phyloP scores from a whole-genome alignment of 1,284 basidiomycete genomes.

The Caloboletus firmus region DNA sequence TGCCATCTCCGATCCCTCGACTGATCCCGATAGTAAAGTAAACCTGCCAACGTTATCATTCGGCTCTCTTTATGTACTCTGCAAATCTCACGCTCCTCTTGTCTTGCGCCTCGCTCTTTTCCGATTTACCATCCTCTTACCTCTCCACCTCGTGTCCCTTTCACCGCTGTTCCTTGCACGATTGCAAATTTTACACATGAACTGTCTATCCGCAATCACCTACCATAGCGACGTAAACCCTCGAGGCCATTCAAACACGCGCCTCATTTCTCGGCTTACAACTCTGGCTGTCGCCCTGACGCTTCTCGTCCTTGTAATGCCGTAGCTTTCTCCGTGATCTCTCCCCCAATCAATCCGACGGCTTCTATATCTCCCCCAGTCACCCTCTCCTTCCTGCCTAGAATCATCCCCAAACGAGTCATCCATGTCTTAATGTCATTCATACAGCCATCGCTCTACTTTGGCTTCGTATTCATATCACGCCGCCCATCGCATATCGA shows the following conservation, averaged over 20 bases:
- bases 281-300: neutral
- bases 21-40: conserved; percentile 32
- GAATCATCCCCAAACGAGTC: conserved; percentile 6
- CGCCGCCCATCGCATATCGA: conserved; percentile 25
- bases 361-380: conserved; percentile 25
- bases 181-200: conserved; percentile 4
- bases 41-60: conserved; percentile 33
- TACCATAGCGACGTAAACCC: conserved; percentile 22
- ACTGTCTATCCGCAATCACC: neutral
- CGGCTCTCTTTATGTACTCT: conserved; percentile 26
- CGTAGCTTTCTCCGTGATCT: conserved; percentile 18
- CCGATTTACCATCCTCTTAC: too few relatives aligned
- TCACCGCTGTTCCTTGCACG: neutral
- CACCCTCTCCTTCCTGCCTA: conserved; percentile 15
- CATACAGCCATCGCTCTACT: neutral
- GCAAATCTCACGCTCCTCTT: conserved; percentile 29
- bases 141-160: too few relatives aligned
- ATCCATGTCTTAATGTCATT: conserved; percentile 12
- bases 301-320: conserved; percentile 11
- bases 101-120: neutral
- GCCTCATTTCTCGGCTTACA: conserved; percentile 6
- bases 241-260: conserved; percentile 6
- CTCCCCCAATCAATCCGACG: conserved; percentile 21
- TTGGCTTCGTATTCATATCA: conserved; percentile 16
- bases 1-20: conserved; percentile 33